Evolutionary conservation across 2,329 filamentous ascomycete species (phyloP), one percentile per base, ranked within the genome.

Genomic region (Reticulascus tulasneorum): DNA sequence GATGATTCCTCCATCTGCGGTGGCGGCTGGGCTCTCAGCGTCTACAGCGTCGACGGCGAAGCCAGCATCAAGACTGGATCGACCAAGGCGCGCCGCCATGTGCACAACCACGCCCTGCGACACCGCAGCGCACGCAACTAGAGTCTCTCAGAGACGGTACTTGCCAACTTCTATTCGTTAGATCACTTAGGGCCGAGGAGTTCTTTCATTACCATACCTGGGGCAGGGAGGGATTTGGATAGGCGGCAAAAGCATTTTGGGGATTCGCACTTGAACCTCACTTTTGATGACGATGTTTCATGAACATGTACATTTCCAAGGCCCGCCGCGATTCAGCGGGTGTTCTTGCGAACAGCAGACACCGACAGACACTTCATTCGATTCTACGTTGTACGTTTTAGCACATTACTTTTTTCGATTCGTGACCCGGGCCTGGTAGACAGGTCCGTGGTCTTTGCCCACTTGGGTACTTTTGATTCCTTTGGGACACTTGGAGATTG

Each of bases 1-100:
- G 66, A 75, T 44, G 42, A 43, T 2, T 53, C 49, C 9, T 57
- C 75, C 49, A 59, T 60, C 6, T 80, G 76, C 47, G 76, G 75
- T 29, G 75, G 73, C 12, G 44, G 52, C 35, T 62, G 63, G 56
- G 59, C 64, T 9, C 56, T 75, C 32, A 66, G 57, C 38, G 60
- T 73, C 37, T 75, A 66, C 49, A 63, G 58, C 37, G 52, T 53
- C 27, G 56, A 57, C 33, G 62, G 62, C 23, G 37, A 58, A 25
- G 53, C 54, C 21, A 47, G 38, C 32, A 19, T 53, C 22, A 50
- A 42, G 35, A 29, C n/a, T n/a, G n/a, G n/a, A n/a, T n/a, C n/a
- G n/a, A n/a, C 46, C 44, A 58, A 58, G 46, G 39, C 44, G 8
- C 58, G 60, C 38, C 60, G 63, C 38, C 60, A 66, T 45, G 42